phyloP scores from a whole-genome alignment of 2,329 filamentous ascomycete genomes.

The Arthrobotrys megalospora region DNA sequence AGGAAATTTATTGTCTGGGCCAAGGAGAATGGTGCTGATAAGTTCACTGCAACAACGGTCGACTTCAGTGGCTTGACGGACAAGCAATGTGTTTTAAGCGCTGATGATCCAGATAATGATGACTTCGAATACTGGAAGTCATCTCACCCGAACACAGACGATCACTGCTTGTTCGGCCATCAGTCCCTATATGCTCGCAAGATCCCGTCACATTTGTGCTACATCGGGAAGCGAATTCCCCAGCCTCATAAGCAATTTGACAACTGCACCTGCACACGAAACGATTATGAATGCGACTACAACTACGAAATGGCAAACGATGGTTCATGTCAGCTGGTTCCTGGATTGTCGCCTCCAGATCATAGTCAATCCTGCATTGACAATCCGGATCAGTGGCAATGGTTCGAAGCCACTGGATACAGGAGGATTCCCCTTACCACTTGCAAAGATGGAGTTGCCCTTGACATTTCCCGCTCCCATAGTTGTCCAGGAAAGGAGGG shows the following conservation, averaged over 20 bases:
- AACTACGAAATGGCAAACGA: constrained; percentile 88
- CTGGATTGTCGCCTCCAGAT: constrained; percentile 78
- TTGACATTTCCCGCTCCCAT: constrained; percentile 77
- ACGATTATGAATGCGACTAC: constrained; percentile 96
- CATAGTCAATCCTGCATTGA: constrained; percentile 73
- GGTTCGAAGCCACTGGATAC: constrained; percentile 88
- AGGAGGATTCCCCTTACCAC: constrained; percentile 91
- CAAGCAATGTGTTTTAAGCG: constrained; percentile 77
- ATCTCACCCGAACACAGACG: constrained; percentile 81
- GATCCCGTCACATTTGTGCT: constrained; percentile 83
- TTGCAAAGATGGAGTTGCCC: constrained; percentile 80
- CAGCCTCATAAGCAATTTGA: constrained; percentile 78
- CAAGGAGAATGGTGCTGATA: constrained; percentile 72
- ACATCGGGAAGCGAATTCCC: constrained; percentile 81
- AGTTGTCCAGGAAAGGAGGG: constrained; percentile 85
- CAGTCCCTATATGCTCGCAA: constrained; percentile 91
- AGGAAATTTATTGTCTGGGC: constrained; percentile 95
- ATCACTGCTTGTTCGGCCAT: constrained; percentile 93
- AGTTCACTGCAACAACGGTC: constrained; percentile 81
- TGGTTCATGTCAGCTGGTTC: constrained; percentile 82
- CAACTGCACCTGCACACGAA: constrained; percentile 86
- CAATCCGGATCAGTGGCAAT: constrained; percentile 81
- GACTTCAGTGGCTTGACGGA: constrained; percentile 89
- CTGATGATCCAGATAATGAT: constrained; percentile 69
- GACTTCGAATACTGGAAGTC: constrained; percentile 93